Conservation (phyloP, 2,329 filamentous ascomycete genomes). For the Rachicladosporium sp. region DNA sequence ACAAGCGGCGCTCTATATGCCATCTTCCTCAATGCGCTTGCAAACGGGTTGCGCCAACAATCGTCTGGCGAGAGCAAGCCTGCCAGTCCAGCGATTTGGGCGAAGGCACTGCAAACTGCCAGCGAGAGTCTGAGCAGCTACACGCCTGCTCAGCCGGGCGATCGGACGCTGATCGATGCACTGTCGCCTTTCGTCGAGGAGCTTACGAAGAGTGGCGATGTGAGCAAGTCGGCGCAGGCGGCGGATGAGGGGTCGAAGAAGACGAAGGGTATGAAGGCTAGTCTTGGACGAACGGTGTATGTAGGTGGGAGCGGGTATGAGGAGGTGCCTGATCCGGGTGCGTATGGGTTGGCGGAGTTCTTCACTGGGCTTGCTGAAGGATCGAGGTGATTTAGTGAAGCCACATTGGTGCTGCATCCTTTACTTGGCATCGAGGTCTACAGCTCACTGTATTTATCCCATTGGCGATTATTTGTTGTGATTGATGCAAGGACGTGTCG, state of each 20-base stretch:
- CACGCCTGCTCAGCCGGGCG: slow-evolving; percentile 78
- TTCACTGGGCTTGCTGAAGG: slow-evolving; percentile 61
- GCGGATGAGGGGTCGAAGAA: slow-evolving; percentile 64
- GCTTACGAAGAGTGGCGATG: slow-evolving; percentile 51
- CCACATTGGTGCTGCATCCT: too few species aligned
- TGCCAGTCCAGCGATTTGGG: slow-evolving; percentile 41
- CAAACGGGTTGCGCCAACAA: slow-evolving; percentile 50
- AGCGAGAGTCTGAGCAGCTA: slow-evolving; percentile 63
- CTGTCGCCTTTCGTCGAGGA: slow-evolving; percentile 74
- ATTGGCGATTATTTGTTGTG: too few species aligned
- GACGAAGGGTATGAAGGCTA: slow-evolving; percentile 88
- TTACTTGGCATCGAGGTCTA: too few species aligned
- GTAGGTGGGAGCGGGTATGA: slow-evolving; percentile 64
- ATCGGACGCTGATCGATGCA: slow-evolving; percentile 83
- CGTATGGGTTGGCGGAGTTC: slow-evolving; percentile 71
- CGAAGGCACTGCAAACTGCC: slow-evolving; percentile 58
- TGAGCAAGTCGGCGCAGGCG: slow-evolving; percentile 62
- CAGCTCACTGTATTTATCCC: too few species aligned
- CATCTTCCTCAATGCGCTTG: slow-evolving; percentile 81
- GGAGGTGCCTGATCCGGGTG: slow-evolving; percentile 61
- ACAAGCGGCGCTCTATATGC: slow-evolving; percentile 68
- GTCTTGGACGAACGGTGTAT: slow-evolving; percentile 71
- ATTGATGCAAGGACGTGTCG: too few species aligned
- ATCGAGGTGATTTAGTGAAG: not conserved
- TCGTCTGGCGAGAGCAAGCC: slow-evolving; percentile 23